Conservation (phyloP, 768 basidiomycete species). For the Sporobolomyces pararoseus region DNA sequence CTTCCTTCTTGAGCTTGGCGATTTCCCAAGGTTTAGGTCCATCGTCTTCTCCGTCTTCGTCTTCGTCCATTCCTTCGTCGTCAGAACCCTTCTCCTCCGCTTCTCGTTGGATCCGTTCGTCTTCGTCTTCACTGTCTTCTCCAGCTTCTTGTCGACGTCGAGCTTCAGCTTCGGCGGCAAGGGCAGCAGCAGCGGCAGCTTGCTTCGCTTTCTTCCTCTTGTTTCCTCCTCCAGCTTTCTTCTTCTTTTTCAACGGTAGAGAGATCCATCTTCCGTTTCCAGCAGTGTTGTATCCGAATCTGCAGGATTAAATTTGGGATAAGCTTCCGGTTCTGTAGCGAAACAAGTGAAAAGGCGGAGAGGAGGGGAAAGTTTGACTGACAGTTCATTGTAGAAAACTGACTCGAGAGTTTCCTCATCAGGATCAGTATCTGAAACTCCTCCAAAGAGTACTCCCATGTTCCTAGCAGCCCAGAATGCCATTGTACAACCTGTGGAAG, state of each 20-base stretch:
- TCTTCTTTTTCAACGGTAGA: conserved; percentile 65
- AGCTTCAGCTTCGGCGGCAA: conserved; percentile 16
- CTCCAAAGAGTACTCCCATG: conserved; percentile 78
- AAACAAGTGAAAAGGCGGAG: not conserved
- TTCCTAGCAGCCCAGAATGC: conserved; percentile 64
- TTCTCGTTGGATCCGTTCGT: conserved; percentile 33
- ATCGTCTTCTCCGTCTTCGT: conserved; percentile 40
- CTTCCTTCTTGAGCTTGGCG: conserved; percentile 45
- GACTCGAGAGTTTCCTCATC: conserved; percentile 79
- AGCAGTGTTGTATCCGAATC: conserved; percentile 70
- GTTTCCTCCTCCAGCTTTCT: conserved; percentile 55
- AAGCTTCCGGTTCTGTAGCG: too few species aligned
- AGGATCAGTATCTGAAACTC: conserved; percentile 79
- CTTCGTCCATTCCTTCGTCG: conserved; percentile 38
- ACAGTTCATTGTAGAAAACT: conserved; percentile 84
- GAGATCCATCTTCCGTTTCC: conserved; percentile 76
- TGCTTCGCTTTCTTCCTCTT: conserved; percentile 52
- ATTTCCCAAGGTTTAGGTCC: conserved; percentile 41
- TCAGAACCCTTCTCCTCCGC: conserved; percentile 21
- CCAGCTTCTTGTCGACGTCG: conserved; percentile 5
- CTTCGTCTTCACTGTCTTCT: conserved; percentile 6
- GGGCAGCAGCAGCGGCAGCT: conserved; percentile 23
- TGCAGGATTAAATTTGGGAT: too few species aligned
- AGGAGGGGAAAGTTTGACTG: conserved; percentile 44
- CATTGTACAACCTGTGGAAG: conserved; percentile 79